A percentile compares a stretch with the other conserved stretches of the same genome.
phyloP scores from a whole-genome alignment of 352 stramenopile genomes.

The Phytophthora podocarpi region DNA sequence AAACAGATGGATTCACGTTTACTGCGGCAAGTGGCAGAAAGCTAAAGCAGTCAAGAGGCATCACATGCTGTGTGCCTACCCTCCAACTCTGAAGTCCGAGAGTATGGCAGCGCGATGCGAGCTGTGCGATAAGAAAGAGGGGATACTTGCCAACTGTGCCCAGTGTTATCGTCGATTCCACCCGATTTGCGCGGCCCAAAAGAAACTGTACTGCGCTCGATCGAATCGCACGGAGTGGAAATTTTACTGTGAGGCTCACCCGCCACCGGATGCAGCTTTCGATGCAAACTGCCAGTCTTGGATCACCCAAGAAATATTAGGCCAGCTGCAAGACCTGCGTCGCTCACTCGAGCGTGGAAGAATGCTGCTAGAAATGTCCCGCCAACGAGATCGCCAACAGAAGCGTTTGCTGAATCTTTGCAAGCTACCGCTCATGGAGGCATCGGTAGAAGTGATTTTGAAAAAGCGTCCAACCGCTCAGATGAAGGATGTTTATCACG shows the following conservation, averaged over 20 bases:
- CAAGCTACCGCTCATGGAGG: constrained; percentile 64
- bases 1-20: constrained; percentile 78
- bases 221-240: constrained; percentile 72
- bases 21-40: constrained; percentile 82
- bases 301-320: constrained; percentile 78
- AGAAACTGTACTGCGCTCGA: constrained; percentile 64
- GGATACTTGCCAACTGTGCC: constrained; percentile 56
- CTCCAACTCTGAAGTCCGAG: constrained; percentile 29
- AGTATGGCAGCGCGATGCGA: constrained; percentile 52
- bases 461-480: constrained; percentile 69
- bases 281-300: constrained; percentile 75
- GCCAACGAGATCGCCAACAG: constrained; percentile 85
- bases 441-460: constrained; percentile 73
- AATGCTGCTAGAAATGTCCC: constrained; percentile 87
- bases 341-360: constrained; percentile 78
- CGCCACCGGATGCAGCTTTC: constrained; percentile 68
- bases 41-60: constrained; percentile 65
- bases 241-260: constrained; percentile 78
- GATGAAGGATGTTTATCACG: constrained; percentile 76
- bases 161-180: constrained; percentile 75
- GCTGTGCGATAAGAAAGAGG: constrained; percentile 54
- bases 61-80: constrained; percentile 63
- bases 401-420: constrained; percentile 76
- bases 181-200: constrained; percentile 70
- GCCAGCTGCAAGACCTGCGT: constrained; percentile 75